A percentile compares a stretch with the other conserved stretches of the same genome.
These are phyloP conservation scores for Scedosporium aurantiacum DNA, from an alignment of 2,329 filamentous ascomycete species.

Conservation along the genomic window DNA sequence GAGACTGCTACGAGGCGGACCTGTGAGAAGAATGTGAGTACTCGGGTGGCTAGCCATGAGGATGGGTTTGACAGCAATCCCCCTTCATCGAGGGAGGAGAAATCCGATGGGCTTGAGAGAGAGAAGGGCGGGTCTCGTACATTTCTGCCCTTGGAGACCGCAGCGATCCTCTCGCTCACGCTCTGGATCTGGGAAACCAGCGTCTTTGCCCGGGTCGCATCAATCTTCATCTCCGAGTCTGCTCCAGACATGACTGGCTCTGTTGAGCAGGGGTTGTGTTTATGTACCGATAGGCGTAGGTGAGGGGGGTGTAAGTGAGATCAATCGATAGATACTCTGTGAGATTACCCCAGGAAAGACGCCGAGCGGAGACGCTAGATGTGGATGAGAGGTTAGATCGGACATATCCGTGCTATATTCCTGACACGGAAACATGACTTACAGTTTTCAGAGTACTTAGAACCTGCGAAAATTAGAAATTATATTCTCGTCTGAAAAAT, in stretches of 20 bases:
- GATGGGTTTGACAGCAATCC: too few relatives aligned
- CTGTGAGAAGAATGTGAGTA: slow-evolving; percentile 26
- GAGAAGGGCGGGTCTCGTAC: slow-evolving; percentile 22
- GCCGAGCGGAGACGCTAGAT: too few relatives aligned
- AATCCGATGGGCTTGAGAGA: neutral
- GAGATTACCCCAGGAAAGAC: neutral
- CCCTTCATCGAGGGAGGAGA: neutral
- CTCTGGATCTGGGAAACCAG: slow-evolving; percentile 51
- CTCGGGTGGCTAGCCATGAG: neutral
- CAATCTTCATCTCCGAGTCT: slow-evolving; percentile 44
- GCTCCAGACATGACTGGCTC: neutral
- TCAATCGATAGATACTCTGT: neutral
- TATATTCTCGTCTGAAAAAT: neutral
- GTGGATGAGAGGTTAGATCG: neutral
- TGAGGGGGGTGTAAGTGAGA: neutral
- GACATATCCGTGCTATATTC: neutral
- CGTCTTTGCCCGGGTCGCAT: slow-evolving; percentile 47
- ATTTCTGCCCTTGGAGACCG: slow-evolving; percentile 40
- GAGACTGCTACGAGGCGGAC: slow-evolving; percentile 88
- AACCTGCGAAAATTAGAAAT: neutral
- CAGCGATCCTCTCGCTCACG: slow-evolving; percentile 46
- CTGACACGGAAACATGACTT: neutral
- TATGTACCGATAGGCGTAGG: neutral
- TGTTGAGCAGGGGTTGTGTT: neutral
- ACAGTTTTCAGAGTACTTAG: neutral